Evolutionary conservation across 2,329 filamentous ascomycete genomes (phyloP), one percentile per base, ranked within the genome.

Genomic region (Simplicillium sp.): DNA sequence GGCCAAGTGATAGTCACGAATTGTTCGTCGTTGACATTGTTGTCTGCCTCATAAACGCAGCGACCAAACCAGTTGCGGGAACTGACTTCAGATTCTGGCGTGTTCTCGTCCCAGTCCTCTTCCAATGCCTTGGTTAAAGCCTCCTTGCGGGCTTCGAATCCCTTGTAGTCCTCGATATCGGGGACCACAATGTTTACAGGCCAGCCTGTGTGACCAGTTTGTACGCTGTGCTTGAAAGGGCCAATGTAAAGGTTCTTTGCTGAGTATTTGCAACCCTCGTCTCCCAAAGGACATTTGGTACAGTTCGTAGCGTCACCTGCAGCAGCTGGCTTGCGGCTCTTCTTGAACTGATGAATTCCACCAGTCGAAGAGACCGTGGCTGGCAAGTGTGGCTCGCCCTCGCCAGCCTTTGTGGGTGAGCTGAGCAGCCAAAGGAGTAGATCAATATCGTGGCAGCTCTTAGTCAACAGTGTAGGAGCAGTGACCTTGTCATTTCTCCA

Each of bases 361-460:
- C 90, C 92, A 0, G 74, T 74, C 0, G 88, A 95, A 1, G 79
- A 75, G n/a, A 97, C 72, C 1, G 72, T 76, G 6, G 77, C 71
- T 0, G 90, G 90, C 1, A 90, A 68, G 58, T 96, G 89, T 0
- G 83, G 74, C 12, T 61, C 58, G 7, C 60, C 60, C 2, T 61
- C 52, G 11, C 67, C 63, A 1, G 66, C 58, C 40, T 61, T 63
- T 12, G 57, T 56, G 0, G 87, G 85, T 1, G 85, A 87, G 55
- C 82, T 90, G 11, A 97, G 72, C 36, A 97, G 66, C 92, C 92
- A 98, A 13, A 97, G 68, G 4, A 97, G 65, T 43, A 97, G 78
- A 56, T 98, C 92, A 38, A 98, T 85, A 52, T 98, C 92, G 54
- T 98, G 92, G 51, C 92, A 97, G 44, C 87, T 94, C 63, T 97